Base-by-base conservation (phyloP, 768 basidiomycete species). In the Lanmaoa pseudosensibilis region DNA sequence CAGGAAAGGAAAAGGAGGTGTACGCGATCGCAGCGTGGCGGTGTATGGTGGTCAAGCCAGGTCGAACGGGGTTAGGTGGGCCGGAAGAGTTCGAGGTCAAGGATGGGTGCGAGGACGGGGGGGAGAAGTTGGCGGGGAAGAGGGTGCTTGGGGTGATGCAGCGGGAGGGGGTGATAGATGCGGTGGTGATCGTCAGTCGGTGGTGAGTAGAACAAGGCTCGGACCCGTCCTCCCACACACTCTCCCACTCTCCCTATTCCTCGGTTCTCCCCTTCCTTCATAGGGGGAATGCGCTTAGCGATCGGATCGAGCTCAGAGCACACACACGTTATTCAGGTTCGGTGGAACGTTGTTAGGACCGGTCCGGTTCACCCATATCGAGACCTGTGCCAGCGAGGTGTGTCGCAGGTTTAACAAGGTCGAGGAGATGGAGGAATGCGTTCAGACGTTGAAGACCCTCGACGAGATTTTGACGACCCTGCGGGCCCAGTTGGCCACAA, bases 301-400 rank as follows among this genome's bases (percentile, higher is more conserved):
- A 30, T 30, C 7, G 7, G 7, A 30, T 30, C 5, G 25, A 9
- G 2, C 37, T 50, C 25, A 50, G 36, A 34, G 1, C 11, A 30
- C 27, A 30, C 6, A 30, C 27, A 43, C 16, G 16, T 5, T 6
- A n/a, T 23, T 6, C 60, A 91, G 90, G 88, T 92, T 84, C 62
- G 91, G 90, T 0, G 91, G 92, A n/a, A 84, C 80, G 8, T 74
- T 92, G 75, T 76, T 94, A 5, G 92, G 92, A 3, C 87, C 90
- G 6, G 79, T 75, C 56, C 75, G 92, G 34, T 94, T 93, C 69
- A 69, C 79, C 3, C 92, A 94, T 63, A 87, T 93, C 62, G 86
- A 90, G 69, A 83, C 80, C 2, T 92, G 90, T 66, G 75, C 90
- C 6, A 67, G 78, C 16, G 89, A 94, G 68, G 90, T 88, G 15